Percentiles rank a stretch among this genome's conserved stretches.
phyloP scores from a whole-genome alignment of 225 moss, liverwort and hornwort species.

The Neckera pumila region DNA sequence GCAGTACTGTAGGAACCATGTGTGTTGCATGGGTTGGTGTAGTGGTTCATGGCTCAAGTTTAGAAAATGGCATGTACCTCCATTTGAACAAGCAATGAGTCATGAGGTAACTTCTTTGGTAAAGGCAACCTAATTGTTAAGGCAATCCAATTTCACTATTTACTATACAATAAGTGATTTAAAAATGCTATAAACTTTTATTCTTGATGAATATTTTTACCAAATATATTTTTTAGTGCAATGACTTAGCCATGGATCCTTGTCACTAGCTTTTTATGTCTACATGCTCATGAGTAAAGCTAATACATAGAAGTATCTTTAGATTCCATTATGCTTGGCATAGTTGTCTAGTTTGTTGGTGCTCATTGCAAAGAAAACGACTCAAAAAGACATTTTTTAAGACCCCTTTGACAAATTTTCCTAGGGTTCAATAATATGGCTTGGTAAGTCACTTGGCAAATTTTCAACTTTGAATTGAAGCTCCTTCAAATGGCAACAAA shows the following conservation, averaged over 20 bases:
- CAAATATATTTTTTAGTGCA: not conserved
- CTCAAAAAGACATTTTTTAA: not conserved
- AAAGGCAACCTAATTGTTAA: too few species aligned
- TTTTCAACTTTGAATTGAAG: rapidly evolving
- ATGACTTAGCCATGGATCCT: rapidly evolving
- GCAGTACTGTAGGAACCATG: too few species aligned
- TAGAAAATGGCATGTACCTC: too few species aligned
- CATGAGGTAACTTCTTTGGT: too few species aligned
- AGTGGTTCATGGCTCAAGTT: too few species aligned
- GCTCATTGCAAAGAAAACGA: not conserved
- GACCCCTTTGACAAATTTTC: rapidly evolving
- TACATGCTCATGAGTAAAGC: rapidly evolving
- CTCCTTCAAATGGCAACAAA: rapidly evolving
- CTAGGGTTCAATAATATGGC: not conserved
- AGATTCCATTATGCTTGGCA: not conserved
- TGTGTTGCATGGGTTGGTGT: too few species aligned
- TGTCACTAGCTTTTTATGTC: not conserved
- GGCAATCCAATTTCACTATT: too few species aligned
- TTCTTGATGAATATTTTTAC: not conserved
- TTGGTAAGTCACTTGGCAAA: not conserved
- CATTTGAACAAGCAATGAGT: too few species aligned
- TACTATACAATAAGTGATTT: too few species aligned
- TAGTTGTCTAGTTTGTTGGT: rapidly evolving
- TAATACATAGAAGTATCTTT: not conserved
- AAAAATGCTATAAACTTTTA: too few species aligned